These are phyloP conservation scores for Flaveria brownii DNA, from an alignment of 129 eudicot genomes.

Conservation along the genomic window DNA sequence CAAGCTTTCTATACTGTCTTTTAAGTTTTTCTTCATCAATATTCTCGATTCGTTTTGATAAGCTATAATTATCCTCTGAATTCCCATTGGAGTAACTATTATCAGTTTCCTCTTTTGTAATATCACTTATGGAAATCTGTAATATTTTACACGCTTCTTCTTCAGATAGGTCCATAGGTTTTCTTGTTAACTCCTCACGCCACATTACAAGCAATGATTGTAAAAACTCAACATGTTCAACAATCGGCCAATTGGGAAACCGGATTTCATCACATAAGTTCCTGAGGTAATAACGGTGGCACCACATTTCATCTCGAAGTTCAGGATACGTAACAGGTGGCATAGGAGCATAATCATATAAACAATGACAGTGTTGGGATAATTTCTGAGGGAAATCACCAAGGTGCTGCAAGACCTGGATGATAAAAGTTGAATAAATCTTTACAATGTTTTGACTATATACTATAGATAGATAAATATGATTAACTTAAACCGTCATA, in stretches of 20 bases:
- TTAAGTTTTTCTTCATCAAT: constrained; percentile 97
- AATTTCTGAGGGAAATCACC: constrained; percentile 97
- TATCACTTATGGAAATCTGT: constrained; percentile 82
- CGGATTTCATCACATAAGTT: constrained; percentile 90
- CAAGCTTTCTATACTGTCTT: constrained; percentile 92
- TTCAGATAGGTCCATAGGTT: constrained; percentile 99
- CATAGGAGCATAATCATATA: constrained; percentile 99
- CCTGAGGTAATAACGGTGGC: constrained; percentile 93
- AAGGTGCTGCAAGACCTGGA: constrained; percentile 94
- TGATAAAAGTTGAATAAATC: constrained; percentile 19
- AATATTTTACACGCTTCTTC: constrained; percentile 96
- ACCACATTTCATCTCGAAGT: constrained; percentile 98
- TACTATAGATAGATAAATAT: constrained; percentile 6
- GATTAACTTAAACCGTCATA: background rate
- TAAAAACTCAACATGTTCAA: constrained; percentile 96
- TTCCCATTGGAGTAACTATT: constrained; percentile 40
- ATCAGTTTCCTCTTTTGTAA: constrained; percentile 64
- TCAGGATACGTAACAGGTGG: constrained; percentile 99
- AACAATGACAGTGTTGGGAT: constrained; percentile 89
- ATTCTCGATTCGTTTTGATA: constrained; percentile 81
- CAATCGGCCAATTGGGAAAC: constrained; percentile 97
- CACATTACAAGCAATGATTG: constrained; percentile 97
- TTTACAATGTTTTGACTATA: constrained; percentile 14
- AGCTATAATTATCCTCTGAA: constrained; percentile 53
- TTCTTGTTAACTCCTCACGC: constrained; percentile 98